These are phyloP conservation scores for Pinus taeda DNA, from an alignment of 75 land plant genomes.

Conservation along the genomic window DNA sequence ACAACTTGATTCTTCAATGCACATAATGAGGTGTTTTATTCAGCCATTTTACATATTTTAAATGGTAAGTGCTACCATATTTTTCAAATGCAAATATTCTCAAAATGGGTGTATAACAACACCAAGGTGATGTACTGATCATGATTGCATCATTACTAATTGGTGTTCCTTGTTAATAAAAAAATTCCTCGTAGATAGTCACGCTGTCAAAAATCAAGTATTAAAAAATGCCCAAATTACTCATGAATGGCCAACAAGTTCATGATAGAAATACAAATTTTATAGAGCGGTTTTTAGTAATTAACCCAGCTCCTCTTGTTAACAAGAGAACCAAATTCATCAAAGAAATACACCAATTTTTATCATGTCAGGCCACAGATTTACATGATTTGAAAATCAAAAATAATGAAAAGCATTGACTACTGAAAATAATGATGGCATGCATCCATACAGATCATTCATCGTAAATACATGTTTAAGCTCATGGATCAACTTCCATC, in stretches of 20 bases:
- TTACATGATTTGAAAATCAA: background rate
- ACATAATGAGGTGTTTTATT: too few species aligned
- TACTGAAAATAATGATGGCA: background rate
- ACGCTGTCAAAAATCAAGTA: background rate
- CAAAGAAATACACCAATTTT: background rate
- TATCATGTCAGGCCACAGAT: background rate
- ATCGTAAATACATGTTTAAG: background rate
- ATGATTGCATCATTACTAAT: too few species aligned
- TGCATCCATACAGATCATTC: background rate
- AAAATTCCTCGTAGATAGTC: too few species aligned
- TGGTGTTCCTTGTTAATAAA: too few species aligned
- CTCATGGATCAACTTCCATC: background rate
- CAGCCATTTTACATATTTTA: too few species aligned
- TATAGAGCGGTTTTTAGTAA: background rate
- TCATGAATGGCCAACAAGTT: too few species aligned
- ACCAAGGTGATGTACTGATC: too few species aligned
- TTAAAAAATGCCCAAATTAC: background rate
- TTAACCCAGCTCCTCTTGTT: background rate
- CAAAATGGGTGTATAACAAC: too few species aligned
- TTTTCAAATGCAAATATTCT: too few species aligned
- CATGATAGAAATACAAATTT: background rate
- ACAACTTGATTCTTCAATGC: too few species aligned
- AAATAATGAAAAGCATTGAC: background rate
- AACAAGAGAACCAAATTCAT: background rate
- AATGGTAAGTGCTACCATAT: too few species aligned